phyloP scores from a whole-genome alignment of 2,329 filamentous ascomycete genomes.

The Cadophora malorum region DNA sequence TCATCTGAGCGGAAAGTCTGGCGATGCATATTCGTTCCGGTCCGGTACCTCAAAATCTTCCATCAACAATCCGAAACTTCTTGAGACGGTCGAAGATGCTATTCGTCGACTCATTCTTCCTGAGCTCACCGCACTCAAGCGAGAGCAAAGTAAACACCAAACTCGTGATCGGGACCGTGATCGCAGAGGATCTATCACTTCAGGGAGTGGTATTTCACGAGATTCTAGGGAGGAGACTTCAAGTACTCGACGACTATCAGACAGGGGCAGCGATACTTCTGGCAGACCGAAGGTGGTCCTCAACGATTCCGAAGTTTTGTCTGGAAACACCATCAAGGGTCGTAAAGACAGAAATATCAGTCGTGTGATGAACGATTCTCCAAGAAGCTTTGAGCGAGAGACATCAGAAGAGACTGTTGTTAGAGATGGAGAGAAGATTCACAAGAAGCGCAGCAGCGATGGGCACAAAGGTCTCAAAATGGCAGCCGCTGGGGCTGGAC shows the following conservation, averaged over 20 bases:
- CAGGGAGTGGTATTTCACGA: slow-evolving; percentile 60
- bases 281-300: slow-evolving; percentile 66
- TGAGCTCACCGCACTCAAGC: slow-evolving; percentile 88
- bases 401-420: slow-evolving; percentile 54
- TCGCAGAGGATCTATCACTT: slow-evolving; percentile 65
- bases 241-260: slow-evolving; percentile 47
- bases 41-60: slow-evolving; percentile 65
- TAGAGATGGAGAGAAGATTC: slow-evolving; percentile 57
- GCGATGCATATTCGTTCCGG: slow-evolving; percentile 62
- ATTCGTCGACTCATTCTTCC: slow-evolving; percentile 79
- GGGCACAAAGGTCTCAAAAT: slow-evolving; percentile 39
- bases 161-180: slow-evolving; percentile 66
- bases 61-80: slow-evolving; percentile 74
- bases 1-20: slow-evolving; percentile 60
- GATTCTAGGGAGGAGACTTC: slow-evolving; percentile 52
- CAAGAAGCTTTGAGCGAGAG: slow-evolving; percentile 48
- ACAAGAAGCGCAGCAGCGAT: slow-evolving; percentile 41
- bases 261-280: slow-evolving; percentile 48
- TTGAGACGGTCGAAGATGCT: slow-evolving; percentile 77
- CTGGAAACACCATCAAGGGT: slow-evolving; percentile 58
- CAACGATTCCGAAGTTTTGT: slow-evolving; percentile 62
- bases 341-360: slow-evolving; percentile 60
- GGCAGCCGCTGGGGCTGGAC: slow-evolving; percentile 48
- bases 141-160: slow-evolving; percentile 82
- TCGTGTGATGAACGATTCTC: slow-evolving; percentile 38